phyloP scores from a whole-genome alignment of 2,329 filamentous ascomycete genomes.

The Ophiostoma ips region DNA sequence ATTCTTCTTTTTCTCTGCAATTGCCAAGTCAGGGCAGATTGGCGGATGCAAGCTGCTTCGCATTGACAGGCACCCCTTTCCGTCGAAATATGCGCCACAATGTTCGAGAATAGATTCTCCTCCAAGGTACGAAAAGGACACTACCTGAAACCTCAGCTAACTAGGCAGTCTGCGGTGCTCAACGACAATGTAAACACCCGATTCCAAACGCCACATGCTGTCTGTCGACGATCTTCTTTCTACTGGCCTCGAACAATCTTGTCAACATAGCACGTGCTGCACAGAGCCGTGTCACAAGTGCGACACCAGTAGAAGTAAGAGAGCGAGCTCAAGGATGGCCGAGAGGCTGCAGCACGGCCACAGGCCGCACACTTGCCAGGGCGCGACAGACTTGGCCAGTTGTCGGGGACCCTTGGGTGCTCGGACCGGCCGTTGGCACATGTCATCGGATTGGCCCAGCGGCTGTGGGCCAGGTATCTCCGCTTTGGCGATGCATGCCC shows the following conservation, averaged over 20 bases:
- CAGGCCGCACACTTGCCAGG: not conserved
- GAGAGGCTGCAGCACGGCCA: not conserved
- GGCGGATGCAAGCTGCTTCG: not conserved
- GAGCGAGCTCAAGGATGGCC: no score
- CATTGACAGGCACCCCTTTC: not conserved
- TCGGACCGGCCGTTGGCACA: not conserved
- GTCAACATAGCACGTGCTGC: not conserved
- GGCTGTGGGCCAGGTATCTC: not conserved
- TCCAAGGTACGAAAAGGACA: not conserved
- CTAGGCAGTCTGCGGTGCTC: no score
- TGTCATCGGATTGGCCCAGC: conserved; percentile 3
- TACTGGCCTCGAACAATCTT: not conserved
- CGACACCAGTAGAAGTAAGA: not conserved
- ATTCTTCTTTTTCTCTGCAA: no score
- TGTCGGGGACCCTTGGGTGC: not conserved
- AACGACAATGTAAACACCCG: no score
- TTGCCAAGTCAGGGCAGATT: no score
- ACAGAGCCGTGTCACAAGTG: not conserved
- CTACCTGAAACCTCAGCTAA: not conserved
- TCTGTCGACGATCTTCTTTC: not conserved
- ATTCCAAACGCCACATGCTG: no score
- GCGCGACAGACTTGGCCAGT: not conserved
- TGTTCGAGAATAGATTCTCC: no score
- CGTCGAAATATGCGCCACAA: no score
- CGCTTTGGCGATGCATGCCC: not conserved